Evolutionary conservation across 192 early-diverging fungal species (phyloP), one percentile per base, ranked within the genome.

Genomic region (Glomus cerebriforme): DNA sequence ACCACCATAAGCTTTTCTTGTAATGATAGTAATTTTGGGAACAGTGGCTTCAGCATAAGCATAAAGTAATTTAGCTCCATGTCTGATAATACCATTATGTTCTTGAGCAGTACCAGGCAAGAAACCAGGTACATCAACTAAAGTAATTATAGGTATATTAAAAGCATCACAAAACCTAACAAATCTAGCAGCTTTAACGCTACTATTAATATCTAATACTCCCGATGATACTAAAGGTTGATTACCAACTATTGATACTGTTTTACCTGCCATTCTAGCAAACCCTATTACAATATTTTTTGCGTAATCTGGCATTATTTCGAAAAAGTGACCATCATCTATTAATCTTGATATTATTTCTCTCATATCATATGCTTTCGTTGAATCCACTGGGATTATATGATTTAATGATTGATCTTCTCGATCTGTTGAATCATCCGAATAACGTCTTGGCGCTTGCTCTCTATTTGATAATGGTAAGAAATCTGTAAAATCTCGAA

Each of bases 111-210:
- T 95, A 27, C 97, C 97, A 1, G 97, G 97, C 60, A 99, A 82
- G 86, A 99, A 99, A 26, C 97, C 97, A 32, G 97, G 97, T 3
- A 99, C 97, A 76, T 99, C 97, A 35, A 99, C 97, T 54, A 99
- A 88, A 15, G 97, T 97, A 34, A 99, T 70, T 27, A 99, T 80
- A 3, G 97, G 97, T 76, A 99, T 96, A 79, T 94, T 94, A 87
- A 99, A 99, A 0, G 96, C 95, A 83, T 99, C 97, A 83, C 93
- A 95, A 86, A 99, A 99, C 8, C 97, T 89, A 78, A 99, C 96
- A 86, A 95, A 99, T 29, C 97, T 88, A 27, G 96, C 96, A 35
- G 95, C 97, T 87, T 99, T 99, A 60, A 97, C 92, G 3, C 95
- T 96, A 3, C 95, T 90, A 81, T 96, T 95, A 81, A 99, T 99